Evolutionary conservation across 768 basidiomycete genomes (phyloP).

Genomic region (Strobilomyces echinocephalus): DNA sequence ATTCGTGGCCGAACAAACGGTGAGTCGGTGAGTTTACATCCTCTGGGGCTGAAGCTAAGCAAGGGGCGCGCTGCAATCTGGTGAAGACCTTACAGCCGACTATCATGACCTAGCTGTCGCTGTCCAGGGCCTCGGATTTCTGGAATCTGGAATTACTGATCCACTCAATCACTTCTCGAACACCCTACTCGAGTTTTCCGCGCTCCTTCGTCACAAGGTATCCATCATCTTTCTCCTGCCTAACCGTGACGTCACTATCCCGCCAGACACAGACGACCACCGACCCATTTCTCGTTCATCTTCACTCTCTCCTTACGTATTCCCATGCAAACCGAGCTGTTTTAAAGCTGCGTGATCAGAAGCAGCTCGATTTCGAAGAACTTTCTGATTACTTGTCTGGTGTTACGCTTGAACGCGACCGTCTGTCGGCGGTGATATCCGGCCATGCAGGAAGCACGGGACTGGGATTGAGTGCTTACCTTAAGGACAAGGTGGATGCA

Average conservation of each 20-base stretch:
- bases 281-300: constrained; percentile 85
- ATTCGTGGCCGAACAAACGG: constrained; percentile 80
- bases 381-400: constrained; percentile 90
- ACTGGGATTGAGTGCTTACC: constrained; percentile 80
- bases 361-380: constrained; percentile 98
- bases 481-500: constrained; percentile 89
- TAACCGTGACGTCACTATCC: not conserved
- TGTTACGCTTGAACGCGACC: constrained; percentile 89
- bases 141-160: constrained; percentile 98
- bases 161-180: constrained; percentile 96
- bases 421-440: constrained; percentile 82
- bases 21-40: constrained; percentile 42
- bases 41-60: constrained; percentile 68
- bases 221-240: constrained; percentile 13
- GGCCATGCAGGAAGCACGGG: constrained; percentile 86
- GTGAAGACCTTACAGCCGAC: constrained; percentile 93
- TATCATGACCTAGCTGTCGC: constrained; percentile 96
- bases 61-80: constrained; percentile 77
- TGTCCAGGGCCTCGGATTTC: constrained; percentile 94
- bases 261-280: constrained; percentile 80
- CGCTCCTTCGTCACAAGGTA: constrained; percentile 80
- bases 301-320: constrained; percentile 91
- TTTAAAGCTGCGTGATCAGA: constrained; percentile 93
- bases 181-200: constrained; percentile 91
- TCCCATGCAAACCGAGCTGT: constrained; percentile 92